A percentile compares a stretch with the other conserved stretches of the same genome.
Conservation (phyloP, 148 eudicot species). For the Amaranthus hypochondriacus region DNA sequence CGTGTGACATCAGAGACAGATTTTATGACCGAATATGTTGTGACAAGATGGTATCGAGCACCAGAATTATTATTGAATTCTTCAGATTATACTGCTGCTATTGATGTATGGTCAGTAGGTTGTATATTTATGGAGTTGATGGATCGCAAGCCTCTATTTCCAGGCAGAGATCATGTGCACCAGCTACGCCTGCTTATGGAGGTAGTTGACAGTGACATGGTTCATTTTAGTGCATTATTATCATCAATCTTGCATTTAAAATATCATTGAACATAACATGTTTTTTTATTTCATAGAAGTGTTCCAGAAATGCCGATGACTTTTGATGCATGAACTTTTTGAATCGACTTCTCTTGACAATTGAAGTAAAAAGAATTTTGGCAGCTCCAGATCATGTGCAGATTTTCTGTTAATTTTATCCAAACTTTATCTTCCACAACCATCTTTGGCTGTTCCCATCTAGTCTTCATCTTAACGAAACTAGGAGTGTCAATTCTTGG, state of each 20-base stretch:
- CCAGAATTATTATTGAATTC: constrained; percentile 88
- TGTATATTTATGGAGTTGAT: constrained; percentile 97
- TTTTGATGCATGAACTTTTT: not conserved
- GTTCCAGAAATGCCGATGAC: not conserved
- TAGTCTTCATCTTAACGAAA: too few relatives aligned
- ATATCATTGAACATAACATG: not conserved
- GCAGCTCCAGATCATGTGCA: too few relatives aligned
- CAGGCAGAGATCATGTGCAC: constrained; percentile 97
- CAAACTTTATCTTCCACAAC: too few relatives aligned
- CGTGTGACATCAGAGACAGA: constrained; percentile 91
- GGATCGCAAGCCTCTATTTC: constrained; percentile 94
- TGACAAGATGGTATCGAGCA: constrained; percentile 95
- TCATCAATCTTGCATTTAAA: not conserved
- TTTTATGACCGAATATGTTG: constrained; percentile 97
- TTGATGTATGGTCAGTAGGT: constrained; percentile 97
- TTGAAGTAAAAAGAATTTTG: too few relatives aligned
- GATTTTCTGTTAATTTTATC: too few relatives aligned
- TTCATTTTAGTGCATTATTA: not conserved
- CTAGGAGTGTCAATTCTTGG: too few relatives aligned
- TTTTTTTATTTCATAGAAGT: not conserved
- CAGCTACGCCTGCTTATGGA: constrained; percentile 89
- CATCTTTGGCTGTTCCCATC: too few relatives aligned
- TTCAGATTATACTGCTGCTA: constrained; percentile 93
- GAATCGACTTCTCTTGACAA: too few relatives aligned
- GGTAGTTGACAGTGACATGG: constrained; percentile 32